A percentile compares a stretch with the other conserved stretches of the same genome.
Conservation (phyloP, 2,329 filamentous ascomycete species). For the Botrytis deweyae region DNA sequence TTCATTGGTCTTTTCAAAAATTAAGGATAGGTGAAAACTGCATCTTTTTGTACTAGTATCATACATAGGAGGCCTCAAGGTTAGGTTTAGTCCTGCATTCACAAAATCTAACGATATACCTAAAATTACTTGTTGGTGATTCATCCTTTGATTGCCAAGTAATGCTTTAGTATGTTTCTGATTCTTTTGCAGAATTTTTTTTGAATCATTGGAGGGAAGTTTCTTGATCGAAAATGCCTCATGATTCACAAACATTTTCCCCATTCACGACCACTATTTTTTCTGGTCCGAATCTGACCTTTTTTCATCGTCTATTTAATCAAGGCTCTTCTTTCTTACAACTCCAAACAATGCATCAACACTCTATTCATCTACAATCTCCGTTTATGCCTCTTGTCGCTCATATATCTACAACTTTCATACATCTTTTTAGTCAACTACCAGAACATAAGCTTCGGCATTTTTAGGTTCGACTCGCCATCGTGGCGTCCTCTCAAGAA, state of each 20-base stretch:
- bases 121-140: background rate
- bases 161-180: background rate
- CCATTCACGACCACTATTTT: constrained; percentile 7
- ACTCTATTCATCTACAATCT: background rate
- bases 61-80: constrained; percentile 10
- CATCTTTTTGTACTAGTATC: constrained; percentile 21
- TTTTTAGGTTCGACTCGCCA: constrained; percentile 12
- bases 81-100: background rate
- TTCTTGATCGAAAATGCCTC: background rate
- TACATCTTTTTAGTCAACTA: background rate
- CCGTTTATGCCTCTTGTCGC: background rate
- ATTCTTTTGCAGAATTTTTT: background rate
- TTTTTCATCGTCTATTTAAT: background rate
- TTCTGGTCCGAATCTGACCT: background rate
- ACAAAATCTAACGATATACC: background rate
- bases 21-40: constrained; percentile 1
- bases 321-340: background rate
- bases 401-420: background rate
- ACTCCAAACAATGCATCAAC: background rate
- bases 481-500: constrained; percentile 29
- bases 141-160: background rate
- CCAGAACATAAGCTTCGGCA: background rate
- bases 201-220: background rate
- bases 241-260: constrained; percentile 2
- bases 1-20: background rate